Evolutionary conservation across 148 eudicot genomes (phyloP).

Genomic region (Rhododendron molle): DNA sequence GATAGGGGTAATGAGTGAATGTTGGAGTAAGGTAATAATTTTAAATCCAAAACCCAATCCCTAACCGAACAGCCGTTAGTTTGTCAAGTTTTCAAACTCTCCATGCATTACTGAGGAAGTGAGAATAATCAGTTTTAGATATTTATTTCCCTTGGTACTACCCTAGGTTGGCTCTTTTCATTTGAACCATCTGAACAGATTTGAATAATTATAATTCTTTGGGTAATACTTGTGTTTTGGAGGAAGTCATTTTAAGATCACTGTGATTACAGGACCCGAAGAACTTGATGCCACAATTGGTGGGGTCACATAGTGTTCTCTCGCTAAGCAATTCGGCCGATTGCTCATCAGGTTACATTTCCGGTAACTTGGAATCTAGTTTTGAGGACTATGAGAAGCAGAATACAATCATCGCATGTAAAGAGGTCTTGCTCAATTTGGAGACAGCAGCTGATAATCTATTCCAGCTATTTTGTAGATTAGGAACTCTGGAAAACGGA

Average conservation of each 20-base stretch:
- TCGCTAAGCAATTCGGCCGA: constrained; percentile 3
- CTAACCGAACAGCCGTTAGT: no score
- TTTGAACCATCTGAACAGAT: not conserved
- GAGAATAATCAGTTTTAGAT: not conserved
- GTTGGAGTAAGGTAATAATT: no score
- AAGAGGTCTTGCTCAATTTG: constrained; percentile 36
- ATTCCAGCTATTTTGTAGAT: constrained; percentile 20
- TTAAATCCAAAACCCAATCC: no score
- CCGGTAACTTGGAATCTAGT: constrained; percentile 2
- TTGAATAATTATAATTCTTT: not conserved
- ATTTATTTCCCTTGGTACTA: not conserved
- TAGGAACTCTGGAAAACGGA: constrained; percentile 14
- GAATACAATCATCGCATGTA: constrained; percentile 19
- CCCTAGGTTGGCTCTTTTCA: not conserved
- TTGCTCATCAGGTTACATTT: not conserved
- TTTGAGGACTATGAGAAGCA: constrained; percentile 7
- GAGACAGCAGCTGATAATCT: constrained; percentile 37
- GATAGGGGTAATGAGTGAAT: no score
- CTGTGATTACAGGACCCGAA: constrained; percentile 11
- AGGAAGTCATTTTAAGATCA: not conserved
- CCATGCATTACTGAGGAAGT: not conserved
- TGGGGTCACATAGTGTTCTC: not conserved
- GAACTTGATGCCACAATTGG: constrained; percentile 7
- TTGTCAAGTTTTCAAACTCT: not conserved
- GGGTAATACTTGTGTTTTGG: not conserved